These are phyloP conservation scores for Syzygium jambos DNA, from an alignment of 345 rosid genomes.

Conservation along the genomic window DNA sequence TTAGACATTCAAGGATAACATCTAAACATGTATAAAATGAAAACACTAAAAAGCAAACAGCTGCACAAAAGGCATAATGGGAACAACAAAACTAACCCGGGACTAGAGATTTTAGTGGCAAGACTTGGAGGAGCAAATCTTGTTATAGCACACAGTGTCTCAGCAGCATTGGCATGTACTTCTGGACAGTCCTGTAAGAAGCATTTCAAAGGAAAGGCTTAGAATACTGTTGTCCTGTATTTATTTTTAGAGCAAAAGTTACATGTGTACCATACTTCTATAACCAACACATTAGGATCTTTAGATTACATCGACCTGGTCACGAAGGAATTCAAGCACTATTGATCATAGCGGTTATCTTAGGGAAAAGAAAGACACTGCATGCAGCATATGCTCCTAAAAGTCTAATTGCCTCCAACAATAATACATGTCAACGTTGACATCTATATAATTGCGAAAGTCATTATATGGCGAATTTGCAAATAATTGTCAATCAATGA, in stretches of 20 bases:
- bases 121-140: conserved; percentile 81
- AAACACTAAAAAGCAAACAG: neutral
- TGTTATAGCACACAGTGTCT: conserved; percentile 77
- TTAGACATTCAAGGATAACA: neutral
- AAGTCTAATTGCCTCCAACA: neutral
- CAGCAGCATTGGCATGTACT: conserved; percentile 95
- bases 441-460: neutral
- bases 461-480: neutral
- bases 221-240: neutral
- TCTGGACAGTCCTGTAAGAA: conserved; percentile 69
- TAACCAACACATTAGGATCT: neutral
- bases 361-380: neutral
- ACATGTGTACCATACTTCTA: neutral
- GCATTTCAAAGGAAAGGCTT: neutral
- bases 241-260: neutral
- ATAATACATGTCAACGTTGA: neutral
- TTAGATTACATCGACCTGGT: neutral
- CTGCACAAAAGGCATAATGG: neutral
- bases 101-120: conserved; percentile 69
- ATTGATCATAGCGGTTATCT: neutral
- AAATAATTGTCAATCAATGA: neutral
- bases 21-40: neutral
- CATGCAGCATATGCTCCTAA: neutral
- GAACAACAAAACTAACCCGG: conserved; percentile 31
- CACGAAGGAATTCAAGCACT: neutral